Evolutionary conservation across 352 stramenopile species (phyloP).

Genomic region (Phytophthora cryptogea): DNA sequence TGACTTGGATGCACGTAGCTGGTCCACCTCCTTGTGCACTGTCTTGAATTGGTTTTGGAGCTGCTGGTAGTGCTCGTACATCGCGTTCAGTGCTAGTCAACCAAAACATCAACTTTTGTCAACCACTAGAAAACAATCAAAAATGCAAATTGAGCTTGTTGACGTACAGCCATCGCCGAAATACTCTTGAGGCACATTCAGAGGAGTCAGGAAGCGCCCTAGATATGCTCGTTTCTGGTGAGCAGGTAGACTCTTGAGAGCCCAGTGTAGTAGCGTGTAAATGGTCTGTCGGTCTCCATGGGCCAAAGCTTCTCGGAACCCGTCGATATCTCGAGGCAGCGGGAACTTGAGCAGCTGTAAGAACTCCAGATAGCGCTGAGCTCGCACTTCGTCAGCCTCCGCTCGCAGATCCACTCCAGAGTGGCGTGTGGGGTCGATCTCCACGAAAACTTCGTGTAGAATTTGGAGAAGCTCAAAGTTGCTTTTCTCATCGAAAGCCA

Average conservation of each 20-base stretch:
- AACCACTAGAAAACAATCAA: background rate
- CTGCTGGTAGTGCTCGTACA: conserved; percentile 92
- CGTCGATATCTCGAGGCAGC: conserved; percentile 70
- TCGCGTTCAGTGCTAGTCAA: conserved; percentile 57
- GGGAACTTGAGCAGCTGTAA: conserved; percentile 94
- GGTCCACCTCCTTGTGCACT: conserved; percentile 91
- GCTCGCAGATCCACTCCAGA: conserved; percentile 82
- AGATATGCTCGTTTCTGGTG: conserved; percentile 95
- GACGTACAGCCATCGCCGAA: conserved; percentile 84
- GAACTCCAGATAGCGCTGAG: conserved; percentile 90
- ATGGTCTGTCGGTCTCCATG: conserved; percentile 88
- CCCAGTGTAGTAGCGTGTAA: conserved; percentile 93
- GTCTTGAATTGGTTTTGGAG: conserved; percentile 94
- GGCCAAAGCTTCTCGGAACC: conserved; percentile 76
- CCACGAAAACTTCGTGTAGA: conserved; percentile 92
- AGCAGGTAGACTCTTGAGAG: conserved; percentile 82
- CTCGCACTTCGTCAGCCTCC: conserved; percentile 78
- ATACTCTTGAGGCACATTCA: conserved; percentile 94
- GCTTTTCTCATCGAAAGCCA: conserved; percentile 95
- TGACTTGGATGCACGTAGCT: conserved; percentile 78
- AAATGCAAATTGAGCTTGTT: background rate
- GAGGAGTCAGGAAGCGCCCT: conserved; percentile 89
- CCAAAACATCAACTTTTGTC: background rate
- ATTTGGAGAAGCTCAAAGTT: conserved; percentile 94
- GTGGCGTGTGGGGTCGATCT: conserved; percentile 84